Percentiles rank a stretch among this genome's conserved stretches.
Evolutionary conservation across 225 moss, liverwort and hornwort genomes (phyloP).

Genomic region (Antitrichia curtipendula): DNA sequence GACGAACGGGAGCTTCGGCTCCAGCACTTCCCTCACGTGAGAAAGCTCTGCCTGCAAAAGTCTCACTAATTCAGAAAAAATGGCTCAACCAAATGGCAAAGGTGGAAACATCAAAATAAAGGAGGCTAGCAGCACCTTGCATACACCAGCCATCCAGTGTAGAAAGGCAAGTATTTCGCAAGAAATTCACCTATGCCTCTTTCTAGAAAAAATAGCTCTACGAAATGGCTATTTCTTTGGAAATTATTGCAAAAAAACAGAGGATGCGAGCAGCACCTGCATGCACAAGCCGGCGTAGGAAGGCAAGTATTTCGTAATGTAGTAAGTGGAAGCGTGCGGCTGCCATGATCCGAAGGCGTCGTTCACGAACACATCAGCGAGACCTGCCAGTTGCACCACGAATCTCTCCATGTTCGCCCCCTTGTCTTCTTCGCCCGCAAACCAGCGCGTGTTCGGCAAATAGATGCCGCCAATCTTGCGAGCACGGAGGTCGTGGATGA

Average conservation of each 20-base stretch:
- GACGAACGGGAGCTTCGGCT: slow-evolving; percentile 63
- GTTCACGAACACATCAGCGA: slow-evolving; percentile 92
- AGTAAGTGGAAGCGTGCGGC: slow-evolving; percentile 70
- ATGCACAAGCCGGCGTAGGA: slow-evolving; percentile 85
- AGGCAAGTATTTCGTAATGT: slow-evolving; percentile 81
- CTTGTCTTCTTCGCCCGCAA: slow-evolving; percentile 82
- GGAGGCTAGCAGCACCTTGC: neutral
- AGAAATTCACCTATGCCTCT: neutral
- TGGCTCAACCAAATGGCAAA: neutral
- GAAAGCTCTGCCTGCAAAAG: slow-evolving; percentile 56
- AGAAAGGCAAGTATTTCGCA: neutral
- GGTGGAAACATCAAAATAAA: neutral
- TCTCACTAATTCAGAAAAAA: neutral
- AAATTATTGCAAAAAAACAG: neutral
- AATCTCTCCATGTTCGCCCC: slow-evolving; percentile 73
- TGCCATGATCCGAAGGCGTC: slow-evolving; percentile 97
- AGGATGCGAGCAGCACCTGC: slow-evolving; percentile 44
- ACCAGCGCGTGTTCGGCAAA: slow-evolving; percentile 87
- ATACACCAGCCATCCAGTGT: neutral
- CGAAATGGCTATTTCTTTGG: too few species aligned
- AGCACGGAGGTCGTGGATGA: slow-evolving; percentile 73
- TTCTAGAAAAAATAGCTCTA: neutral
- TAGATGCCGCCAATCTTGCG: slow-evolving; percentile 89
- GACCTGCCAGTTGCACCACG: slow-evolving; percentile 82
- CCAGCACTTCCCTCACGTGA: slow-evolving; percentile 61